Conservation (phyloP, 2,329 filamentous ascomycete species). For the Sporothrix humicola region DNA sequence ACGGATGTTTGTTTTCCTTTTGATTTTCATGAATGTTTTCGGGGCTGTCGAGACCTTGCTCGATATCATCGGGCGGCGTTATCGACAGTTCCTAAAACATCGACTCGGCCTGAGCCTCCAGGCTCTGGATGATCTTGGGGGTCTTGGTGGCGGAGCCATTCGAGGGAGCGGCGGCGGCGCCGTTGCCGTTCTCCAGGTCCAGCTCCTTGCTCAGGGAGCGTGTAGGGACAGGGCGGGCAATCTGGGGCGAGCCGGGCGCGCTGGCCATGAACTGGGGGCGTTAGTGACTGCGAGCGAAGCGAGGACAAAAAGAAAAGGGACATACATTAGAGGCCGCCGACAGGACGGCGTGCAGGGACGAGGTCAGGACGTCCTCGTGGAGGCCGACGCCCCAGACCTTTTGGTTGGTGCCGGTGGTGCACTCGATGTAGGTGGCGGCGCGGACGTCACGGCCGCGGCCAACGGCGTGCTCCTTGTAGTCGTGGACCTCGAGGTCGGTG, state of each 20-base stretch:
- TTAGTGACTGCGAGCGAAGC: background rate
- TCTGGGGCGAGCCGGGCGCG: constrained; percentile 67
- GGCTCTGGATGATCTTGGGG: constrained; percentile 42
- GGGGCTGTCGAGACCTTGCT: too few species aligned
- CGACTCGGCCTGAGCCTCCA: constrained; percentile 46
- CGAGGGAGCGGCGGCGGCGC: constrained; percentile 14
- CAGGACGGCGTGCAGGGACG: constrained; percentile 82
- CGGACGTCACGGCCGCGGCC: constrained; percentile 81
- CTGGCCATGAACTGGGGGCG: constrained; percentile 71
- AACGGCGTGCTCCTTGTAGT: constrained; percentile 97
- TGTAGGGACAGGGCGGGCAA: constrained; percentile 63
- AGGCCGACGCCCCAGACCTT: constrained; percentile 91
- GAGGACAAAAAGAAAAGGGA: constrained; percentile 38
- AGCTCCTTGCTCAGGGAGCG: constrained; percentile 52
- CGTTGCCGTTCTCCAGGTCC: constrained; percentile 42
- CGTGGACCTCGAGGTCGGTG: constrained; percentile 85
- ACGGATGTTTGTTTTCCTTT: background rate
- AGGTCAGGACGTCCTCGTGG: constrained; percentile 90
- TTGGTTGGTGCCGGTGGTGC: constrained; percentile 70
- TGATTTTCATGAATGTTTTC: constrained; percentile 27
- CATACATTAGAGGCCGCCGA: constrained; percentile 85
- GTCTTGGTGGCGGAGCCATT: constrained; percentile 1
- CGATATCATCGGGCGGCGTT: background rate
- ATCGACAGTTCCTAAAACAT: constrained; percentile 5
- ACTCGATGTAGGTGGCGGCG: constrained; percentile 95